A percentile compares a stretch with the other conserved stretches of the same genome.
Evolutionary conservation across 768 basidiomycete species (phyloP).

Genomic region (Mycena albidolilacea): DNA sequence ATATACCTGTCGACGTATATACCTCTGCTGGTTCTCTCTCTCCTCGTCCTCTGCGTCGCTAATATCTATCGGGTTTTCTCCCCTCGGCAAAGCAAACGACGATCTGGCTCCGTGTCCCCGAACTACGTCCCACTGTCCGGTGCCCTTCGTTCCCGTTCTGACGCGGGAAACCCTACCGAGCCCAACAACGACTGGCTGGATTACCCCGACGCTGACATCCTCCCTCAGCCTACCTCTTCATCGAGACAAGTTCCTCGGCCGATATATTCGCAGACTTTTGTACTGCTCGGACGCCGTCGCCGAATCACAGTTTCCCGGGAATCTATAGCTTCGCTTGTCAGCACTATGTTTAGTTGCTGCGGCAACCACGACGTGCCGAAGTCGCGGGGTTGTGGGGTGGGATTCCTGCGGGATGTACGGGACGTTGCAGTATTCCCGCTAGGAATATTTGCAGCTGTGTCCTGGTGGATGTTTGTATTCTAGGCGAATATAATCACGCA

Average conservation of each 20-base stretch:
- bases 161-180: constrained; percentile 18
- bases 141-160: constrained; percentile 23
- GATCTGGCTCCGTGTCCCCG: neutral
- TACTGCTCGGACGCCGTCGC: constrained; percentile 39
- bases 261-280: constrained; percentile 35
- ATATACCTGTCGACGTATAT: constrained; percentile 84
- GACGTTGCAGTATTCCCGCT: constrained; percentile 62
- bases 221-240: constrained; percentile 20
- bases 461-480: constrained; percentile 50
- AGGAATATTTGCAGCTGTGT: constrained; percentile 55
- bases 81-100: constrained; percentile 17
- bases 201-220: constrained; percentile 28
- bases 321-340: neutral
- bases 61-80: constrained; percentile 41
- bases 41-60: constrained; percentile 59
- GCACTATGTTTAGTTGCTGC: constrained; percentile 23
- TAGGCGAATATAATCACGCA: neutral
- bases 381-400: constrained; percentile 44
- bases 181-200: constrained; percentile 23
- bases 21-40: constrained; percentile 74
- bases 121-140: constrained; percentile 24
- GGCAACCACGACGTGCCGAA: constrained; percentile 21
- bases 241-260: constrained; percentile 23
- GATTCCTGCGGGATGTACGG: constrained; percentile 56
- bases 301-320: constrained; percentile 37